Conservation (phyloP, 2,329 filamentous ascomycete species). For the Magnaporthales sp. region DNA sequence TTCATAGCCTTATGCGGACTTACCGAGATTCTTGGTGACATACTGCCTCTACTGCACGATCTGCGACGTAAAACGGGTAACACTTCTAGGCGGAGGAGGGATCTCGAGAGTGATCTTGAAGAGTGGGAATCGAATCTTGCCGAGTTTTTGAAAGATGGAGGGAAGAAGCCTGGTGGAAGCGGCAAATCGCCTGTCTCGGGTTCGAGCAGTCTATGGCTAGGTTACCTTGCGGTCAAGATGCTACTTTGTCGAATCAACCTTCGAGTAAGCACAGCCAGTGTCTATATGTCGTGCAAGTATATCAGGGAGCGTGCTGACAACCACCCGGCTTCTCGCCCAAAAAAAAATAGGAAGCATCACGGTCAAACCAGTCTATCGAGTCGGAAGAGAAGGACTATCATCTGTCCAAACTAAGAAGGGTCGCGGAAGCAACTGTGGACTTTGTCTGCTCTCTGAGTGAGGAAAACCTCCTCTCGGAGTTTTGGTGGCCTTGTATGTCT, state of each 20-base stretch:
- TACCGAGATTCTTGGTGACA: conserved; percentile 31
- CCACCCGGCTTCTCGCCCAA: conserved; percentile 15
- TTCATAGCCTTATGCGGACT: conserved; percentile 36
- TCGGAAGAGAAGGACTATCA: conserved; percentile 3
- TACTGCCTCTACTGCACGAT: conserved; percentile 14
- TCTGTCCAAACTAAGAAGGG: conserved; percentile 1
- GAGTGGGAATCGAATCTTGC: conserved; percentile 3
- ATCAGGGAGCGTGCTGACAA: conserved; percentile 18
- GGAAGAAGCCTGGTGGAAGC: not conserved
- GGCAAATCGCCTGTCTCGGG: conserved; percentile 17
- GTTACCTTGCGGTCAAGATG: conserved; percentile 38
- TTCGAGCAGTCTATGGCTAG: conserved; percentile 40
- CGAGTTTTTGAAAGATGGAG: not conserved
- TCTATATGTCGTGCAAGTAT: not conserved
- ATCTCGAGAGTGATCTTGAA: conserved; percentile 6
- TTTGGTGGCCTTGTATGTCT: conserved; percentile 6
- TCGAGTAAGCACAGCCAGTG: conserved; percentile 26
- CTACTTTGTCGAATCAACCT: conserved; percentile 37
- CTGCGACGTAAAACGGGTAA: conserved; percentile 8
- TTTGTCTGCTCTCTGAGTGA: conserved; percentile 3
- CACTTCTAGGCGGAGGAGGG: conserved; percentile 8
- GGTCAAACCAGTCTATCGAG: not conserved
- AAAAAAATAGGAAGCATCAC: not conserved
- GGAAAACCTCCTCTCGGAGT: conserved; percentile 1
- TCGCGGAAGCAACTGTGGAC: conserved; percentile 2